These are phyloP conservation scores for Alternaria incomplexa DNA, from an alignment of 2,329 filamentous ascomycete genomes.

Conservation along the genomic window DNA sequence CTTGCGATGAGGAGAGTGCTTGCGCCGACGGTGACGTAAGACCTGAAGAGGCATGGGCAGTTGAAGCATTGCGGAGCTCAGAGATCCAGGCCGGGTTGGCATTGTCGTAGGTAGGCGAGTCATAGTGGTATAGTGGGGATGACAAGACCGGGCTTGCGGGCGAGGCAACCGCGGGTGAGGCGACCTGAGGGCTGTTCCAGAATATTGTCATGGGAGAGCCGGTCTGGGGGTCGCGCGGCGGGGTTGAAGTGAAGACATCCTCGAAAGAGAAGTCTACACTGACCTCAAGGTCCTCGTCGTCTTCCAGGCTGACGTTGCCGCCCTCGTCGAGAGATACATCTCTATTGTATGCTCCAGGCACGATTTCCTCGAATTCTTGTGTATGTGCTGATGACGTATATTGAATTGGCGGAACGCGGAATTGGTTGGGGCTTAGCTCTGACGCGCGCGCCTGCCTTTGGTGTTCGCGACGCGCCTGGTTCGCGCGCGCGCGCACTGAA, in stretches of 20 bases:
- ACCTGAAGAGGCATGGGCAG: neutral
- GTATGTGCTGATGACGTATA: neutral
- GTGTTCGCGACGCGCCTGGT: constrained; percentile 10
- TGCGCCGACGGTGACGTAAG: neutral
- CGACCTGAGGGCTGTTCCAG: constrained; percentile 8
- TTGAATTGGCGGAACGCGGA: neutral
- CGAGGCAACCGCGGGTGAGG: neutral
- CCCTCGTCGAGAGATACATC: neutral
- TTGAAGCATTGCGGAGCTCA: neutral
- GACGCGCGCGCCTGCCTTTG: neutral
- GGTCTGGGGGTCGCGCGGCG: constrained; percentile 12
- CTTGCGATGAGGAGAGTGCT: neutral
- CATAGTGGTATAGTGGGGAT: neutral
- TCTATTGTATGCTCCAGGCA: neutral
- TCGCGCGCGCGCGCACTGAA: constrained; percentile 10
- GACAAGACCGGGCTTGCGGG: neutral
- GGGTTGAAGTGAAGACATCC: constrained; percentile 19
- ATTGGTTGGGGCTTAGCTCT: neutral
- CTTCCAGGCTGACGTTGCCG: neutral
- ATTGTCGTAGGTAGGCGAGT: neutral
- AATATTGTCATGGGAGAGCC: constrained; percentile 9
- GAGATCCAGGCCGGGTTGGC: neutral
- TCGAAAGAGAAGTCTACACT: constrained; percentile 27
- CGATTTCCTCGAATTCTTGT: neutral
- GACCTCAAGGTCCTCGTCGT: neutral